A percentile compares a stretch with the other conserved stretches of the same genome.
Evolutionary conservation across 2,329 filamentous ascomycete species (phyloP).

Genomic region (Neurospora sp.): DNA sequence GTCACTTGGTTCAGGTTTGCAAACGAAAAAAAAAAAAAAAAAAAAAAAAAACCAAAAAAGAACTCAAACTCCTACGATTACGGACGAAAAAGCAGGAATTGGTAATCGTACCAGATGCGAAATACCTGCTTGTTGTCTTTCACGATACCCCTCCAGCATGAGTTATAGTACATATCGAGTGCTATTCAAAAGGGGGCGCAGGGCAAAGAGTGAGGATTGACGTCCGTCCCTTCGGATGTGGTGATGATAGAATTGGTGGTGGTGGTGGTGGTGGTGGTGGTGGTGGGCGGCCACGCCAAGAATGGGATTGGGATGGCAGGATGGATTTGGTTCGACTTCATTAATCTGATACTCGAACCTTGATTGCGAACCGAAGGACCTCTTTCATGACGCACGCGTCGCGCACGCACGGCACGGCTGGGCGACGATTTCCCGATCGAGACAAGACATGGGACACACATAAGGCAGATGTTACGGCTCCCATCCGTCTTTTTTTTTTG

Average conservation of each 20-base stretch:
- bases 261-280: background rate
- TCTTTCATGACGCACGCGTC: background rate
- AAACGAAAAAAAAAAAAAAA: no score
- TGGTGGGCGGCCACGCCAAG: background rate
- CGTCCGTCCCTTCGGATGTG: background rate
- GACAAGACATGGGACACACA: background rate
- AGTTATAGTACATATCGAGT: slow-evolving; percentile 6
- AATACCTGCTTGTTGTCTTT: slow-evolving; percentile 69
- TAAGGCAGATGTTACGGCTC: background rate
- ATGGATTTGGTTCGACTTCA: background rate
- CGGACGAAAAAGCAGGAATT: slow-evolving; percentile 80
- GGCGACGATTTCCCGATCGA: background rate
- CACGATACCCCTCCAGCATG: slow-evolving; percentile 70
- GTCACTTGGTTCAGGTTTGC: background rate
- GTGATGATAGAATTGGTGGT: background rate
- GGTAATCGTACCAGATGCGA: slow-evolving; percentile 71
- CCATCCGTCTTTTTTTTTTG: background rate
- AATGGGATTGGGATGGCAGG: background rate
- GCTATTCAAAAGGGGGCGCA: no score
- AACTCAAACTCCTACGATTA: slow-evolving; percentile 64
- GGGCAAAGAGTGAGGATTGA: background rate
- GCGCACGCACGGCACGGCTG: background rate
- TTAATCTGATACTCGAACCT: background rate
- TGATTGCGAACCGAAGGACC: background rate
- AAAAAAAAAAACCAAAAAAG: slow-evolving; percentile 26